Base-by-base conservation (phyloP, 495 filamentous ascomycete genomes). In the Penicillium nucicola region DNA sequence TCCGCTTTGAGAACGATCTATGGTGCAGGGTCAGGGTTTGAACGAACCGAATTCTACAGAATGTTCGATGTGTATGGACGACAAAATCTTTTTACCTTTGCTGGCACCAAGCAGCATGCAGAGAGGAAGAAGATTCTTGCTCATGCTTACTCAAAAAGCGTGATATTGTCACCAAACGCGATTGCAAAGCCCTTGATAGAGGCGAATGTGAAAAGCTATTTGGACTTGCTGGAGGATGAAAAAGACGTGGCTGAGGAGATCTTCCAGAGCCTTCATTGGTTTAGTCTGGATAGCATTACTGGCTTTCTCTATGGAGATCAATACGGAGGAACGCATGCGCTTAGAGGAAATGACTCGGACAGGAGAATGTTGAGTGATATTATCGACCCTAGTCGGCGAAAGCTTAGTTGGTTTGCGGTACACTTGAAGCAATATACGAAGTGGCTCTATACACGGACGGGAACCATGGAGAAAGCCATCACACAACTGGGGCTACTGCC, bases 41-140 rank as follows among this genome's bases (percentile, higher is more conserved):
- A 68, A 33, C 19, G 73, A 13, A 63, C 65, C 0, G 15, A 33
- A 0, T 77, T 74, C 49, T 77, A 77, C 36, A 57, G 58, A 9
- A 74, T 75, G 64, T 77, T 77, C 42, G 66, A 69, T 30, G 65
- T 59, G 0, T 74, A 73, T 34, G 70, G 68, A 2, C 45, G 58
- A 3, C 47, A 61, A 42, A 67, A 69, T 19, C 42, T 76, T 39
- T 73, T 76, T 25, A 62, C 67, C 1, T 73, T 74, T 51, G 31
- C 42, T 1, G 51, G 55, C 2, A 44, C 50, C 0, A 54, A 50
- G 19, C 55, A 63, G 7, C 72, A 76, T 57, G 60, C 44, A 3
- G 61, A 69, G 2, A 42, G 73, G 18, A 76, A 75, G 49, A 76
- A 74, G 35, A 22, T 76, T 0, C 35, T 74, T n/a, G 53, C 53